Evolutionary conservation across 148 eudicot genomes (phyloP).

Genomic region (Rheum nobile): DNA sequence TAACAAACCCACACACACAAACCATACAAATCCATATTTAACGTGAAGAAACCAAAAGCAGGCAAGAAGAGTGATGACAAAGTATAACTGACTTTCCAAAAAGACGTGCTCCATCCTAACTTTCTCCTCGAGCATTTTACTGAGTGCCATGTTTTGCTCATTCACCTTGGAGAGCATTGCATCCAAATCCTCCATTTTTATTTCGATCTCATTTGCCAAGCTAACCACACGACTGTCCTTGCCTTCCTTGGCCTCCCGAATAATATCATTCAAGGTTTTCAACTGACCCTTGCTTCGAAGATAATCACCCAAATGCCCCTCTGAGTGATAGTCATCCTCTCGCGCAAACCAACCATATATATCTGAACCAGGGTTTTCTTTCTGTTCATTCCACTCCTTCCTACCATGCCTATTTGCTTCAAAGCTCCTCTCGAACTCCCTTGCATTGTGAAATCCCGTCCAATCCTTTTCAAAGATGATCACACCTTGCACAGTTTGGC

Average conservation of each 20-base stretch:
- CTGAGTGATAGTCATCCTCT: slow-evolving; percentile 46
- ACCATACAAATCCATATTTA: neutral
- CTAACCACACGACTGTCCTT: slow-evolving; percentile 24
- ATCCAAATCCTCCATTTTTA: slow-evolving; percentile 31
- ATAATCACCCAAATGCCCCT: slow-evolving; percentile 49
- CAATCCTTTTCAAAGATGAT: slow-evolving; percentile 54
- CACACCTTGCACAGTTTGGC: slow-evolving; percentile 31
- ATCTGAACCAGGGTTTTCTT: slow-evolving; percentile 19
- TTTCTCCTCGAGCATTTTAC: slow-evolving; percentile 49
- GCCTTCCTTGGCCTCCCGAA: slow-evolving; percentile 30
- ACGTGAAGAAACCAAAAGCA: neutral
- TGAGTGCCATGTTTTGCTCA: slow-evolving; percentile 38
- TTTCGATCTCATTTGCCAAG: slow-evolving; percentile 46
- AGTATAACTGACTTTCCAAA: slow-evolving; percentile 32
- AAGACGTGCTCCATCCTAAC: slow-evolving; percentile 43
- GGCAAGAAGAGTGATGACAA: neutral
- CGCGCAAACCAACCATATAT: slow-evolving; percentile 82
- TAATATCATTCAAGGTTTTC: slow-evolving; percentile 43
- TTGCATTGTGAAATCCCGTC: slow-evolving; percentile 54
- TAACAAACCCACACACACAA: neutral
- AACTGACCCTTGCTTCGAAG: slow-evolving; percentile 42
- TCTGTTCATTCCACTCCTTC: slow-evolving; percentile 40
- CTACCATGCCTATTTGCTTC: slow-evolving; percentile 46
- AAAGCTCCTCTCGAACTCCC: slow-evolving; percentile 66
- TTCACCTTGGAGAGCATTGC: slow-evolving; percentile 45